Base-by-base conservation (phyloP, 129 eudicot genomes). In the Helichrysum umbraculigerum region DNA sequence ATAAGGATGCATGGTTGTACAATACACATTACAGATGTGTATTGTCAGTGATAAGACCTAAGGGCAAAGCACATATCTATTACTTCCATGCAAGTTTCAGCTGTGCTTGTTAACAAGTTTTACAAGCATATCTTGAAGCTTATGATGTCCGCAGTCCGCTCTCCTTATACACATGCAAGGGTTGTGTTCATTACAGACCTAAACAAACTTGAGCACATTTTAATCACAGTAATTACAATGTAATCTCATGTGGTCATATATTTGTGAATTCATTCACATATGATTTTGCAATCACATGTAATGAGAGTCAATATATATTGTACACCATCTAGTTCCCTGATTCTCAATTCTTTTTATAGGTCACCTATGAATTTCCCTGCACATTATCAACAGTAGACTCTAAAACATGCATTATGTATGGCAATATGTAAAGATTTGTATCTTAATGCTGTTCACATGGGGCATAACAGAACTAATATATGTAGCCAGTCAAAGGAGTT, bases 341-440 rank as follows among this genome's bases (percentile, higher is more conserved):
- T 39, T 39, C 44, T 35, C 41, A 1, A 35, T 7, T 35, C 28
- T 42, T 42, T 42, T 10, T 11, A 44, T 44, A 44, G 50, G 17
- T 44, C 4, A 11, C 52, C 12, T 11, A 44, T 44, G 17, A 44
- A 44, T 16, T 44, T 44, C 52, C 44, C 16, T 4, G 0, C 5
- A 12, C 52, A 44, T 12, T 4, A 63, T 63, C n/a, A 63, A 63
- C 21, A 16, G 32, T 64, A 64, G 32, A 64, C 22, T 34, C 14
- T 8, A 64, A 64, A 7, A 15, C 25, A 64, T 64, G 44, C 69
- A 62, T 64, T 64, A 32, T 12, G 22, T 64, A 30, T 64, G 69
- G 7, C 19, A 32, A 15, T 64, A 34, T 64, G 2, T 64, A 64
- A 30, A 64, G 0, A 2, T 14, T 16, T 28, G 20, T 64, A 17